Base-by-base conservation (phyloP, 768 basidiomycete genomes). In the Antrodiella citrinella region DNA sequence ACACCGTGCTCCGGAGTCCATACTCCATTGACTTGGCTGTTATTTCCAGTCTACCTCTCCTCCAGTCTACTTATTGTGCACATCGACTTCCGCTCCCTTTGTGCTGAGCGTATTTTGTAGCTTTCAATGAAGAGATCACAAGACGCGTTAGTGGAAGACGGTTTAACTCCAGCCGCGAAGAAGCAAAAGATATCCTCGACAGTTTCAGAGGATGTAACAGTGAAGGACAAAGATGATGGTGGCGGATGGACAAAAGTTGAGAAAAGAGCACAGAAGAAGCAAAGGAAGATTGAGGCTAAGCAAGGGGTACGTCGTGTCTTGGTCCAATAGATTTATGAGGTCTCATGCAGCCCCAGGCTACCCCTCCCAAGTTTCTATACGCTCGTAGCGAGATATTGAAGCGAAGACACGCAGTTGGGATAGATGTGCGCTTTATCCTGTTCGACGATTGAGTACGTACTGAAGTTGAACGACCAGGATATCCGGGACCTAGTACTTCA, bases 401-500 rank as follows among this genome's bases (percentile, higher is more conserved):
- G 62, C 69, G 87, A 49, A 81, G 77, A 26, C 76, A 84, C 57
- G 83, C 89, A 35, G 76, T 94, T 48, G 79, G 82, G n/a, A 81
- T 94, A 52, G 84, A 84, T 49, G 93, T 93, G 57, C 52, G 84
- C n/a, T n/a, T n/a, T n/a, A n/a, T 74, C 25, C 19, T 44, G 15
- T 19, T 10, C 13, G 23, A 38, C n/a, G n/a, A n/a, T n/a, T n/a
- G n/a, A n/a, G n/a, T n/a, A n/a, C n/a, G n/a, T n/a, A 38, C 35
- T 18, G 35, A 38, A 10, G 35, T 10, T 10, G 18, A 38, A 10
- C 18, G 5, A 10, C 15, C 61, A 96, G 93, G 92, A 96, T 60
- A 72, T 97, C 19, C 78, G 95, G 26, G 93, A 97, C 59, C 73
- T 97, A 18, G 75, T 86, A 9, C 68, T 97, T 2, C 88, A 96